phyloP scores from a whole-genome alignment of 768 basidiomycete species.

The Russula sp. region DNA sequence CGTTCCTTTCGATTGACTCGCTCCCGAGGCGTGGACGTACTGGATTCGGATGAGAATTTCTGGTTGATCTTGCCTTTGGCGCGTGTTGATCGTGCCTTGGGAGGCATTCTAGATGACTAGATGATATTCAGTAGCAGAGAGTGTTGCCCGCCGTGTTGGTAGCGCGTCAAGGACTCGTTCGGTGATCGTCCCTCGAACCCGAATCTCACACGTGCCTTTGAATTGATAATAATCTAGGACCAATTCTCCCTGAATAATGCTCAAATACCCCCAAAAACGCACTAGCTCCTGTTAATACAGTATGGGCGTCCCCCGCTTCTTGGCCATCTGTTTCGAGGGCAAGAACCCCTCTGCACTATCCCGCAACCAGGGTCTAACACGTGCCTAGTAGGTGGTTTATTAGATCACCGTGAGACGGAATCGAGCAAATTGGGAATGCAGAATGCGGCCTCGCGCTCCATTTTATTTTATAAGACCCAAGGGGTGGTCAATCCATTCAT shows the following conservation, averaged over 20 bases:
- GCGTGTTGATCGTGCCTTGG: constrained; percentile 17
- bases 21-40: not conserved
- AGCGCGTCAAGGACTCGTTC: too few species aligned
- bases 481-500: not conserved
- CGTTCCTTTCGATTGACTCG: not conserved
- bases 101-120: constrained; percentile 7
- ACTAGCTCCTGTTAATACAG: not conserved
- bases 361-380: not conserved
- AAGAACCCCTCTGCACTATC: not conserved
- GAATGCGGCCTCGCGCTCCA: not conserved
- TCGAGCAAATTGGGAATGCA: not conserved
- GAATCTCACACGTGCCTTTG: not conserved
- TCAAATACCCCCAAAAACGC: not conserved
- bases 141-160: not conserved
- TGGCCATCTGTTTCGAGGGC: not conserved
- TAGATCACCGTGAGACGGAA: not conserved
- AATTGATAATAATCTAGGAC: too few species aligned
- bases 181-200: too few species aligned
- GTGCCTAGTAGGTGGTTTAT: not conserved
- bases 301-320: not conserved
- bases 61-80: not conserved
- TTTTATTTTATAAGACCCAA: constrained; percentile 12
- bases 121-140: not conserved
- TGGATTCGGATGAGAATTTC: not conserved
- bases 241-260: not conserved